Base-by-base conservation (phyloP, 75 land plant species). In the Selaginella moellendorffii region DNA sequence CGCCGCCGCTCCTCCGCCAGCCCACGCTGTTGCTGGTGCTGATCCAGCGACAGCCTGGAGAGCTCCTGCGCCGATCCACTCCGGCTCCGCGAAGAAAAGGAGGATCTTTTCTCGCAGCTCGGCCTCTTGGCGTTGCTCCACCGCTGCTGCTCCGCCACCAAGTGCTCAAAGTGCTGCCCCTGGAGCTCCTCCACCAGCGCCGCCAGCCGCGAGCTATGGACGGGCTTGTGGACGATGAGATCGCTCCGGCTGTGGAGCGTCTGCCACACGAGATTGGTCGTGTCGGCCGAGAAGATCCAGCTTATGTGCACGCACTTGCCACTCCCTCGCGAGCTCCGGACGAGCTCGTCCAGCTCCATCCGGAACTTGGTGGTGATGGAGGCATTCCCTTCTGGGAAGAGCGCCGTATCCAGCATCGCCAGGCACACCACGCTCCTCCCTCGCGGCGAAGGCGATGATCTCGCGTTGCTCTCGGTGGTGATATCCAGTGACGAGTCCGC, bases 131-230 rank as follows among this genome's bases (percentile, higher is more conserved):
- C n/a, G n/a, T n/a, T n/a, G n/a, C n/a, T n/a, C n/a, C n/a, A n/a
- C n/a, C n/a, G n/a, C n/a, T n/a, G n/a, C 31, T 30, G 21, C 30
- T 30, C 20, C 74, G 66, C 0, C 63, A 71, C 54, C 72, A 21
- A 9, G 59, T 56, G 24, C n/a, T 56, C 9, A 8, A 56, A 21
- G 24, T 56, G 24, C 23, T 24, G 72, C n/a, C 65, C 79, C 17
- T 80, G 79, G 2, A 89, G 60, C 65, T 80, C 69, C 0, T 68
- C 71, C 25, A 77, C 54, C 0, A 80, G 28, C 20, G 70, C 25
- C 54, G 65, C 31, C 60, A 89, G 36, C 0, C 82, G 78, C 8
- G 86, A 79, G 0, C 86, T 82, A 70, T 83, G 82, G 24, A 85
- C 31, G 0, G 96, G 90, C 52, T 81, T 79, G 1, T 71, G 58